A percentile compares a stretch with the other conserved stretches of the same genome.
These are phyloP conservation scores for Erysiphe pulchra DNA, from an alignment of 2,329 filamentous ascomycete species.

Conservation along the genomic window DNA sequence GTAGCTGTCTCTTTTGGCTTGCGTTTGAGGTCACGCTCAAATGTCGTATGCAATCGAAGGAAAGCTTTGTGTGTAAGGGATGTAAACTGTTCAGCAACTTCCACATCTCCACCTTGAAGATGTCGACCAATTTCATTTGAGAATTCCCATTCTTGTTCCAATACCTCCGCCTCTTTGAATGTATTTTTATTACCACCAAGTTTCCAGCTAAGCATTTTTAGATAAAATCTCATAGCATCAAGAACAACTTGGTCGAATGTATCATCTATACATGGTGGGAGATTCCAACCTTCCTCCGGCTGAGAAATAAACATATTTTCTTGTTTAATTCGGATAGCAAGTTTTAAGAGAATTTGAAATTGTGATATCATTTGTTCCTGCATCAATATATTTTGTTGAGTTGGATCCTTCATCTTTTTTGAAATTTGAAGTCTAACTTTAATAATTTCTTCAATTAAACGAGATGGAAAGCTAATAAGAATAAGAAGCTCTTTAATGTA, in stretches of 20 bases:
- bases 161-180: slow-evolving; percentile 92
- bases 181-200: slow-evolving; percentile 94
- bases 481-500: slow-evolving; percentile 94
- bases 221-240: slow-evolving; percentile 90
- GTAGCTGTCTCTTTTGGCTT: slow-evolving; percentile 58
- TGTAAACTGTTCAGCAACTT: slow-evolving; percentile 93
- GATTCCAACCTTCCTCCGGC: slow-evolving; percentile 77
- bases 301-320: slow-evolving; percentile 65
- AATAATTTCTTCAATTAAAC: slow-evolving; percentile 90
- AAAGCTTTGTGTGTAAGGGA: slow-evolving; percentile 83
- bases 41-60: slow-evolving; percentile 65
- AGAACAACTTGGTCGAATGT: slow-evolving; percentile 81
- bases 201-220: slow-evolving; percentile 97
- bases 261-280: slow-evolving; percentile 90
- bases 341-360: slow-evolving; percentile 75
- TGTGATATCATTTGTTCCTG: slow-evolving; percentile 95
- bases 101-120: slow-evolving; percentile 79
- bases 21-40: slow-evolving; percentile 70
- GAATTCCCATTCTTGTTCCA: slow-evolving; percentile 96
- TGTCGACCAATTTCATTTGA: slow-evolving; percentile 80
- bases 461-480: slow-evolving; percentile 88
- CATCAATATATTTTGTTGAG: slow-evolving; percentile 78
- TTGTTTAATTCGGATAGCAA: slow-evolving; percentile 79
- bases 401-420: slow-evolving; percentile 82
- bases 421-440: slow-evolving; percentile 76